Evolutionary conservation across 2,329 filamentous ascomycete species (phyloP), one percentile per base, ranked within the genome.

Genomic region (Cephalotrichum gorgonifer): DNA sequence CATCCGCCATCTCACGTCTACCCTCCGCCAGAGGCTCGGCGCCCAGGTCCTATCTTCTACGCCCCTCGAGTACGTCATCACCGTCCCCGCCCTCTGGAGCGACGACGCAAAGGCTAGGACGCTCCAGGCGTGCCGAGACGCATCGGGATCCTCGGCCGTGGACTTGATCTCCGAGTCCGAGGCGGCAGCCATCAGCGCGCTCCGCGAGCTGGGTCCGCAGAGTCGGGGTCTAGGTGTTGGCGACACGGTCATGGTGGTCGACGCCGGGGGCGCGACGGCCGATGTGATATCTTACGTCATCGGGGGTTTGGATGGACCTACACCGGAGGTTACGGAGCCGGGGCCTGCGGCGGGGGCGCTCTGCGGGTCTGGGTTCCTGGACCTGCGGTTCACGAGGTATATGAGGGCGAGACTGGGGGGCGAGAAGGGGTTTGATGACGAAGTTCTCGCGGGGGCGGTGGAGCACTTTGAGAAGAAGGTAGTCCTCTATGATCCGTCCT

Each of bases 1-100:
- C 6, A 68, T 72, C n/a, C 59, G 64, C 4, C 70, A 79, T 52
- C 70, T 76, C 4, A 62, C 72, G 52, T 62, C 65, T 43, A 64
- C 67, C 1, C 58, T 79, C 15, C 61, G 67, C 39, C 58, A 65
- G 35, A 64, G 66, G 4, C 57, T 78, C 1, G 70, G 70, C 2
- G 57, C 60, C 1, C 62, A 62, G 2, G 64, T 73, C 20, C 60
- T 76, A 5, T 60, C 61, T 4, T 67, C 61, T 17, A 75, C 64
- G 0, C 65, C 70, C 0, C 66, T 76, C 52, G 69, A 79, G 48
- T 78, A 77, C 50, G 68, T 79, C 42, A 61, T 80, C 20, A 78
- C 77, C 0, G 75, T 80, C 1, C 77, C 77, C 1, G 76, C 76
- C 5, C 75, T 81, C 7, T 81, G 77, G 77, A 75, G 71, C 33